Base-by-base conservation (phyloP, 2,329 filamentous ascomycete genomes). In the Neopestalotiopsis rosae region DNA sequence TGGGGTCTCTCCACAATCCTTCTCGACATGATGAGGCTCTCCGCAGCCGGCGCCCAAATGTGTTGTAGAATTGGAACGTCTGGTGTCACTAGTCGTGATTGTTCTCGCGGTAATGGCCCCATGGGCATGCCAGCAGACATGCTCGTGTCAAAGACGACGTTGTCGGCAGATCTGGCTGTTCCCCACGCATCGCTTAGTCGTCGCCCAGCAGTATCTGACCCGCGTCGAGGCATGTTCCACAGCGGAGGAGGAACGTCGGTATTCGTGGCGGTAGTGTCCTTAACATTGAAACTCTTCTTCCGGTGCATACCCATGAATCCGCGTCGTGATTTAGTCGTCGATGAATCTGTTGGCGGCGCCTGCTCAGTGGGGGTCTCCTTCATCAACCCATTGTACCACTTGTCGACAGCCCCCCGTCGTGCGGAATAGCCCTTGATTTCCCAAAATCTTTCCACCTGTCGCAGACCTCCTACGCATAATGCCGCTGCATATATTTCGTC, bases 381-480 rank as follows among this genome's bases (percentile, higher is more conserved):
- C 1, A 82, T 81, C 9, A 91, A 77, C 20, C 81, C 82, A 56
- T 83, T 83, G 75, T 87, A 90, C 89, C 89, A 91, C 5, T 75
- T 80, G 73, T 91, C 89, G 17, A 91, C 89, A 1, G 87, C 86
- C 24, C 83, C 82, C 68, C 89, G 84, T 40, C 89, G 83, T 65
- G 82, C 82, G 74, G 90, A 91, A 77, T 91, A 91, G 1, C 89
- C 88, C 74, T 90, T 90, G 52, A 89, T 88, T 74, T 91, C 88
- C 89, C 89, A 91, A 45, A 91, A 84, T 59, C 86, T 83, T 72
- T 91, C 87, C 1, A 90, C 88, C 74, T 91, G 88, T 9, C 89
- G 84, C 67, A 91, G 79, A 2, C 89, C 89, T 42, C 89, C 89
- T 12, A 91, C 80, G 58, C 86, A 87, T 10, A 91, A 74, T 13